Base-by-base conservation (phyloP, 225 moss, liverwort and hornwort genomes). In the Bryoerythrophyllum caledonicum region DNA sequence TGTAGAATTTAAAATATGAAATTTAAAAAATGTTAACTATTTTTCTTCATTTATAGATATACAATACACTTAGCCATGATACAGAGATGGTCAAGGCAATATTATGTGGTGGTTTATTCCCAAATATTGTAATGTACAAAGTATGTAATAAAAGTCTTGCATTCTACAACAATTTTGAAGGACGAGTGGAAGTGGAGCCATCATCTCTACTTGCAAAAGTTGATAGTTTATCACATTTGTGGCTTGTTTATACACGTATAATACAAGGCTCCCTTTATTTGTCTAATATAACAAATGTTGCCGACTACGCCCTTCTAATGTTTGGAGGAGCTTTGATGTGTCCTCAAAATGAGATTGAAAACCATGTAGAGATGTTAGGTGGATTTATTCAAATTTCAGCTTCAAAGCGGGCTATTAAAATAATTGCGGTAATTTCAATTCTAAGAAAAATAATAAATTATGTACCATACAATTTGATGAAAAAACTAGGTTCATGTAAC, bases 21-120 rank as follows among this genome's bases (percentile, higher is more conserved):
- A 3, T 38, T 17, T 2, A n/a, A 0, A 0, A 60, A 67, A 3
- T 2, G 37, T 3, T 0, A 32, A 10, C 0, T 48, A 1, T 27
- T 3, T 1, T 41, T 14, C 0, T 28, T 57, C 6, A 57, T 64
- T 37, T 10, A 66, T 72, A 94, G 91, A 75, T 89, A 10, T 90
- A 90, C n/a, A 90, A 94, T 41, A 67, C 81, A 35, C 68, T 83
- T 12, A 94, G 84, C 74, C 75, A 78, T 52, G 82, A 96, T 40
- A 62, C 89, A 81, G 88, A 92, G 46, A 88, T 96, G 84, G 78
- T 94, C 67, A 94, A 88, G 70, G 87, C 92, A 56, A 73, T 96
- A 13, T 24, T 94, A 6, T 96, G 91, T 77, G 86, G 83, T 6
- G 90, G 94, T 26, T 80, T 96, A 19, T 96, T 88, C 78, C 96